A percentile compares a stretch with the other conserved stretches of the same genome.
phyloP scores from a whole-genome alignment of 345 rosid genomes.

The Brassica incana region DNA sequence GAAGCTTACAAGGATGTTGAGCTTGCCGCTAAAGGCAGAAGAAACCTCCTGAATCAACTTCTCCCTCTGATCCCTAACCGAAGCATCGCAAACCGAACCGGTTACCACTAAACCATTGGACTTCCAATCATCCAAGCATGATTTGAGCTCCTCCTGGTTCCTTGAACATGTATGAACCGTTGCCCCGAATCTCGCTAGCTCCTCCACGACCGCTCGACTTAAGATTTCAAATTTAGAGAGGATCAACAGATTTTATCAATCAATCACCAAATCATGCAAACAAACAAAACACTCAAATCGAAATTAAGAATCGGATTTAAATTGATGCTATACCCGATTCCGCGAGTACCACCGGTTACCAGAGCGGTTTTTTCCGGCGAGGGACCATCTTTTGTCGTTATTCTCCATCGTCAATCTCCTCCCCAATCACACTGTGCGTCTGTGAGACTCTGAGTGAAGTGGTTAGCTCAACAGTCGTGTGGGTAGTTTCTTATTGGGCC shows the following conservation, averaged over 20 bases:
- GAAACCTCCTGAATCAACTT: slow-evolving; percentile 56
- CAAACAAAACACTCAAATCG: background rate
- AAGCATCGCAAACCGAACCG: slow-evolving; percentile 77
- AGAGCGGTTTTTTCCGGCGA: slow-evolving; percentile 67
- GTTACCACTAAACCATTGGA: slow-evolving; percentile 55
- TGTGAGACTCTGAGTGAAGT: background rate
- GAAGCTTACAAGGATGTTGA: slow-evolving; percentile 65
- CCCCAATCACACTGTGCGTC: background rate
- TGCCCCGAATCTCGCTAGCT: slow-evolving; percentile 73
- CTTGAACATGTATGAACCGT: slow-evolving; percentile 76
- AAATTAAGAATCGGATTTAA: background rate
- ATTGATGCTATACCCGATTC: slow-evolving; percentile 59
- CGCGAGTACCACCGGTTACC: slow-evolving; percentile 90
- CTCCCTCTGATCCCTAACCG: slow-evolving; percentile 54
- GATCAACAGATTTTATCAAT: background rate
- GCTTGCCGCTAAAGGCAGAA: slow-evolving; percentile 52
- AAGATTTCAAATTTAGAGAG: background rate
- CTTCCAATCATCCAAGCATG: slow-evolving; percentile 62
- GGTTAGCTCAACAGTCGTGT: background rate
- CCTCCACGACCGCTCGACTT: slow-evolving; percentile 74
- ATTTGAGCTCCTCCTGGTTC: slow-evolving; percentile 57
- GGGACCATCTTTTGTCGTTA: slow-evolving; percentile 55
- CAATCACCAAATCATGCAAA: background rate
- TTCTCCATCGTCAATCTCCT: slow-evolving; percentile 37
- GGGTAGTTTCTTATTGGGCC: too few species aligned